These are phyloP conservation scores for Kregervanrija fluxuum DNA, from an alignment of 805 yeast genomes.

Conservation along the genomic window DNA sequence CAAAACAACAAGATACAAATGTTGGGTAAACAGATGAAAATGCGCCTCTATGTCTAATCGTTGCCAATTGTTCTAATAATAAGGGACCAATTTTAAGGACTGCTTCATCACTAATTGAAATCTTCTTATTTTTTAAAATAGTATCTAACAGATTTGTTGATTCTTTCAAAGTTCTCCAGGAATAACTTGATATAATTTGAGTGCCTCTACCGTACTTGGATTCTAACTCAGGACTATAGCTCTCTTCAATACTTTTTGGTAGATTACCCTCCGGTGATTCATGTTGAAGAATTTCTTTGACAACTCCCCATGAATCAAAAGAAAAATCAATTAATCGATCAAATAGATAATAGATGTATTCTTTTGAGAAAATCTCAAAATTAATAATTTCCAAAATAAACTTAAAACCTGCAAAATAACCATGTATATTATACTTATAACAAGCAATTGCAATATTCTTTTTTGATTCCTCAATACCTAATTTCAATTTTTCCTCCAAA, in stretches of 20 bases:
- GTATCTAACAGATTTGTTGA: slow-evolving; percentile 48
- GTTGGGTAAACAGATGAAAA: slow-evolving; percentile 84
- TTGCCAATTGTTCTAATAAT: slow-evolving; percentile 58
- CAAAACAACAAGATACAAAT: slow-evolving; percentile 55
- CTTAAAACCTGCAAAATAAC: slow-evolving; percentile 55
- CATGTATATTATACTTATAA: slow-evolving; percentile 52
- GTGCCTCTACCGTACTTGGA: slow-evolving; percentile 29
- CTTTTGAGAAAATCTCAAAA: slow-evolving; percentile 4
- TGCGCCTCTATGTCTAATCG: slow-evolving; percentile 86
- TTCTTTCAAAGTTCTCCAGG: slow-evolving; percentile 83
- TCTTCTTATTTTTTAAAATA: slow-evolving; percentile 25
- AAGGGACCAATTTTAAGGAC: slow-evolving; percentile 42
- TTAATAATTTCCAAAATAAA: slow-evolving; percentile 25
- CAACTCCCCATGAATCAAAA: slow-evolving; percentile 34
- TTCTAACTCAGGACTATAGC: slow-evolving; percentile 27
- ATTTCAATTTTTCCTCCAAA: slow-evolving; percentile 29
- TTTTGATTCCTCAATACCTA: slow-evolving; percentile 28
- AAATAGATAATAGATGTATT: slow-evolving; percentile 5
- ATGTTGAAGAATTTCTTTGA: slow-evolving; percentile 46
- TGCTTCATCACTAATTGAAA: slow-evolving; percentile 17
- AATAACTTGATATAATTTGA: slow-evolving; percentile 52
- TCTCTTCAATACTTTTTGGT: slow-evolving; percentile 37
- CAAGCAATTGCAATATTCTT: slow-evolving; percentile 36
- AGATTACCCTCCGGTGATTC: slow-evolving; percentile 68
- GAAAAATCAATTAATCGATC: slow-evolving; percentile 8